Percentiles rank a stretch among this genome's conserved stretches.
Conservation (phyloP, 805 yeast species). For the Yarrowia sp. region DNA sequence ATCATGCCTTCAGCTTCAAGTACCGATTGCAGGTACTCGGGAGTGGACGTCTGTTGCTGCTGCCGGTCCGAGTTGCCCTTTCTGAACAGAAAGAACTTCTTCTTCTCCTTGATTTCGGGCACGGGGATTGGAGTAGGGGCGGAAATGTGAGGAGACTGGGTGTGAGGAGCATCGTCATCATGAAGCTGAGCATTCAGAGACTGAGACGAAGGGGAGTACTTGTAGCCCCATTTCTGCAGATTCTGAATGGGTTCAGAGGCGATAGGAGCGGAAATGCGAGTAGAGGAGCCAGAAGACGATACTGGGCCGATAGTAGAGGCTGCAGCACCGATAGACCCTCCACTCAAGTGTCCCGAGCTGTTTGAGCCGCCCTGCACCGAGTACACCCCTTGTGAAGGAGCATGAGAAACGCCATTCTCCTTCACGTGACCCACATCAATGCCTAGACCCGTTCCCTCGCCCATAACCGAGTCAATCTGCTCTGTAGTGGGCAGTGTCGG, state of each 20-base stretch:
- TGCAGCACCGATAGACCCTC: no score
- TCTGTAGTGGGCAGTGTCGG: constrained; percentile 6
- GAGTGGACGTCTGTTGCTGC: constrained; percentile 1
- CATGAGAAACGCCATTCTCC: no score
- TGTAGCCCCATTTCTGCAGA: constrained; percentile 27
- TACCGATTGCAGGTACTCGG: constrained; percentile 19
- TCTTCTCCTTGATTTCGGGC: constrained; percentile 21
- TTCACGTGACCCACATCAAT: neutral
- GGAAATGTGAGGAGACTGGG: neutral
- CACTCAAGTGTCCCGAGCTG: no score
- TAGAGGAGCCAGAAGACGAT: neutral
- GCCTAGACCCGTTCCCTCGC: constrained; percentile 1
- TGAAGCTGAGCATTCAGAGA: constrained; percentile 8
- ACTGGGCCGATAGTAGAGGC: no score
- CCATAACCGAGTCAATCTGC: constrained; percentile 3
- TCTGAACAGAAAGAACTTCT: constrained; percentile 24
- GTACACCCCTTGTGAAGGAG: no score
- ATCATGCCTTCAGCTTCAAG: constrained; percentile 19
- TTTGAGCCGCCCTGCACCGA: no score
- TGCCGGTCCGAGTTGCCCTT: constrained; percentile 20
- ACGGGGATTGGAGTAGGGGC: neutral
- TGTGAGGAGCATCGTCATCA: neutral
- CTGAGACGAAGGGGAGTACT: constrained; percentile 24
- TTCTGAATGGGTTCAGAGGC: constrained; percentile 24
- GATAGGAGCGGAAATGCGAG: constrained; percentile 18